Base-by-base conservation (phyloP, 169 alveolate species). In the Cryptosporidium ubiquitum region DNA sequence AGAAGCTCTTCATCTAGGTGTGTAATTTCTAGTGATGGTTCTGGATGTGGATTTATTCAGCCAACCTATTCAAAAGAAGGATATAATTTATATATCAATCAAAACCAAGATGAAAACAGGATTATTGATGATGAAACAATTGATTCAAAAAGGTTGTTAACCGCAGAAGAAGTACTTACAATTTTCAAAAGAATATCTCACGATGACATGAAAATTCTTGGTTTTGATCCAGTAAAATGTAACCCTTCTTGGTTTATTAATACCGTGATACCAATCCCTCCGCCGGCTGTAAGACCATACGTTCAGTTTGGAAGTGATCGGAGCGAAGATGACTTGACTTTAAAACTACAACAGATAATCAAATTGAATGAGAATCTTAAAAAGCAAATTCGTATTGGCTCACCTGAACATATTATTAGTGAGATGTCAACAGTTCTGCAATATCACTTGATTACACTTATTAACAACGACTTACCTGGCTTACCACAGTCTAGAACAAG, bases 231-330 rank as follows among this genome's bases (percentile, higher is more conserved):
- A 7, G 96, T 86, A 61, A 86, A 95, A 44, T 94, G 99, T 26
- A 92, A 95, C 49, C 99, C 99, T 3, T 95, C 97, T 18, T 97
- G 99, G 95, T 93, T 99, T 95, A 97, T 99, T 5, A 96, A 97
- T 52, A 96, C 97, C 74, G 96, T 93, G 39, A 91, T 99, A 44
- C 99, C 99, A 4, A 99, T 99, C 3, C 99, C 99, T 69, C 99
- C 99, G 0, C 99, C 99, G 0, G 96, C 98, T 64, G 99, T 98
- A 18, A 92, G 99, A 79, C 99, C 99, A 29, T 97, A 98, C 39
- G 99, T 97, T 26, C 96, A 94, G 37, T 96, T 93, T 84, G 98
- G 98, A 20, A 93, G 96, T 64, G 96, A 96, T 70, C 93, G 99
- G 85, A 94, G 98, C 79, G 99, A 99, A 91, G 99, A 99, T 86